Conservation (phyloP, 2,329 filamentous ascomycete species). For the Raffaelea albimanens region DNA sequence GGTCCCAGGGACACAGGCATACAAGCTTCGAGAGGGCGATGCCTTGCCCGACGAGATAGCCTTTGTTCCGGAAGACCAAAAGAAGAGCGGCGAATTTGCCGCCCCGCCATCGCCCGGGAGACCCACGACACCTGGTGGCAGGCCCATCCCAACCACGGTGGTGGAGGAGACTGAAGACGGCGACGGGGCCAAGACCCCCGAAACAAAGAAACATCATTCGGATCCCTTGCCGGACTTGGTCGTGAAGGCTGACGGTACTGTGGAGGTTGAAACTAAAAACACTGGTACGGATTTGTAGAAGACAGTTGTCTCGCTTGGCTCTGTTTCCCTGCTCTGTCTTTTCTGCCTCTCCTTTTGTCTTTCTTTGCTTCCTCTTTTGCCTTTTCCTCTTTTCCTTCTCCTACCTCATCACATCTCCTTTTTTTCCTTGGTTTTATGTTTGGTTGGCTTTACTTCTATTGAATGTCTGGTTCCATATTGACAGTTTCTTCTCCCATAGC, state of each 20-base stretch:
- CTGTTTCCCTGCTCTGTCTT: slow-evolving; percentile 10
- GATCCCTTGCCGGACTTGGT: slow-evolving; percentile 46
- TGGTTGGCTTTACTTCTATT: slow-evolving; percentile 12
- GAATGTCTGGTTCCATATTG: slow-evolving; percentile 20
- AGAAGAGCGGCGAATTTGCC: neutral
- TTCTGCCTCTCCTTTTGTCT: slow-evolving; percentile 10
- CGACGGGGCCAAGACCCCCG: slow-evolving; percentile 32
- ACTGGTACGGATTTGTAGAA: slow-evolving; percentile 28
- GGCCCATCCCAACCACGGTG: slow-evolving; percentile 40
- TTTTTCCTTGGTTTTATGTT: slow-evolving; percentile 6
- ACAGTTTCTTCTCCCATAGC: slow-evolving; percentile 24
- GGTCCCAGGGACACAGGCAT: slow-evolving; percentile 51
- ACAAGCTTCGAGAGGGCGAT: slow-evolving; percentile 45
- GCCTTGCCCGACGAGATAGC: slow-evolving; percentile 53
- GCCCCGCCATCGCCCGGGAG: neutral
- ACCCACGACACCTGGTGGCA: slow-evolving; percentile 24
- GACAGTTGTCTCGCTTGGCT: neutral
- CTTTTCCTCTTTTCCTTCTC: slow-evolving; percentile 11
- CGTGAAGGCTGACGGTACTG: slow-evolving; percentile 33
- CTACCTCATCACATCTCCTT: slow-evolving; percentile 6
- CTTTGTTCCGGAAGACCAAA: slow-evolving; percentile 26
- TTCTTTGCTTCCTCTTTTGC: neutral
- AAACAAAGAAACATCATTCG: slow-evolving; percentile 34
- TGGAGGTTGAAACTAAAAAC: slow-evolving; percentile 19
- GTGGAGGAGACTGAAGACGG: slow-evolving; percentile 41